These are phyloP conservation scores for Zygotorulaspora sp. DNA, from an alignment of 805 yeast species.

Conservation along the genomic window DNA sequence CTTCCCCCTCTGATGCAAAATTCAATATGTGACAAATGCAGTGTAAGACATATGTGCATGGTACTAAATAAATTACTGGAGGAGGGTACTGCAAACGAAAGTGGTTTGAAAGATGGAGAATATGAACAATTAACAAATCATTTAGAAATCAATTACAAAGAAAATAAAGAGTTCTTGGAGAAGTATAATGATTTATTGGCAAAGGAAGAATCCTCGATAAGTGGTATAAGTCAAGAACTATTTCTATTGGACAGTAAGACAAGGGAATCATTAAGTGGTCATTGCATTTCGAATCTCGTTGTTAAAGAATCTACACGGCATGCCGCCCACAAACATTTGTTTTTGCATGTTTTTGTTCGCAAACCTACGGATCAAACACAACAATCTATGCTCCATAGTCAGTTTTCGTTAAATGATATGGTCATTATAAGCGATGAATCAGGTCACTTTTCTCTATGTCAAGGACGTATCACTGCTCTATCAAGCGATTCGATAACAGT, in stretches of 20 bases:
- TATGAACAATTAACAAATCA: conserved; percentile 51
- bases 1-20: conserved; percentile 53
- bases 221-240: conserved; percentile 53
- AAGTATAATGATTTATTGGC: conserved; percentile 73
- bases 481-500: conserved; percentile 44
- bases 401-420: conserved; percentile 54
- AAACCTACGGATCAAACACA: conserved; percentile 10
- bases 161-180: conserved; percentile 52
- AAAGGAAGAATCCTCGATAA: conserved; percentile 62
- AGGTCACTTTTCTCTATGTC: conserved; percentile 71
- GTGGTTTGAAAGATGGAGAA: conserved; percentile 48
- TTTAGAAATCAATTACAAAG: conserved; percentile 34
- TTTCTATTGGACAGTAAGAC: conserved; percentile 49
- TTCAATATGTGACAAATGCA: conserved; percentile 60
- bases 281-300: conserved; percentile 49
- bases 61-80: conserved; percentile 56
- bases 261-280: conserved; percentile 58
- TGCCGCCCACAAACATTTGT: conserved; percentile 27
- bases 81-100: conserved; percentile 48
- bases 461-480: conserved; percentile 51
- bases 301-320: conserved; percentile 34
- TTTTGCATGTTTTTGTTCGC: conserved; percentile 48
- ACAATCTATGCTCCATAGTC: conserved; percentile 37
- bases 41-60: conserved; percentile 56
- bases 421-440: conserved; percentile 72